Evolutionary conservation across 2,329 filamentous ascomycete genomes (phyloP).

Genomic region (Mycogone perniciosa): DNA sequence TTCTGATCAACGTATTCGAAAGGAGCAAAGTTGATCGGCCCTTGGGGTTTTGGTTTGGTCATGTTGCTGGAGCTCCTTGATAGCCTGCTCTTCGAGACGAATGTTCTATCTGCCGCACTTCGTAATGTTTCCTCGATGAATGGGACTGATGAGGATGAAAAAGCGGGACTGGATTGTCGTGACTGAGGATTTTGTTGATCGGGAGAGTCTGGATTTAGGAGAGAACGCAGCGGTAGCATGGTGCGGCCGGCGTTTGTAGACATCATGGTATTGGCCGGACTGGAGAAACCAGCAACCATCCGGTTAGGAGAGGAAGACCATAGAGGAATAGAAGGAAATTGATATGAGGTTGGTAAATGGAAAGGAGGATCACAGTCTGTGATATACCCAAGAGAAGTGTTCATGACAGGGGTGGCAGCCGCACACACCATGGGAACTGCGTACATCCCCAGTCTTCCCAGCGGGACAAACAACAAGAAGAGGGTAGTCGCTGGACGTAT

Average conservation of each 20-base stretch:
- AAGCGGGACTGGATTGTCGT: constrained; percentile 34
- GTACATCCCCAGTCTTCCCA: constrained; percentile 19
- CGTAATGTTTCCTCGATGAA: constrained; percentile 20
- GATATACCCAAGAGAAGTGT: constrained; percentile 21
- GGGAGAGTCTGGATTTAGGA: constrained; percentile 57
- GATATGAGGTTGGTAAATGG: background rate
- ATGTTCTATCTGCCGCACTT: background rate
- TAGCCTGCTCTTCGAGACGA: background rate
- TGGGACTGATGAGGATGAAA: background rate
- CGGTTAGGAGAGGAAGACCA: background rate
- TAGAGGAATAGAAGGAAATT: background rate
- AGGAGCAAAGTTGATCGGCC: constrained; percentile 66
- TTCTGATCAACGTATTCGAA: constrained; percentile 59
- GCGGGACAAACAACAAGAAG: constrained; percentile 22
- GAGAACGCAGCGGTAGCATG: constrained; percentile 60
- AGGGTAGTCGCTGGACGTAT: background rate
- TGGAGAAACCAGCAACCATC: constrained; percentile 3
- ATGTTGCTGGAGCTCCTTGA: constrained; percentile 39
- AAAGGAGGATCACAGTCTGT: constrained; percentile 13
- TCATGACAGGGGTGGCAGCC: constrained; percentile 20
- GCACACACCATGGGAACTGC: constrained; percentile 18
- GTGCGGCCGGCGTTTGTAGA: constrained; percentile 20
- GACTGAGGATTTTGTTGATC: constrained; percentile 28
- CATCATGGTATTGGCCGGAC: background rate
- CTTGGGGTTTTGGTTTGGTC: constrained; percentile 56